Base-by-base conservation (phyloP, 352 stramenopile genomes). In the Phytopythium ostracodes region DNA sequence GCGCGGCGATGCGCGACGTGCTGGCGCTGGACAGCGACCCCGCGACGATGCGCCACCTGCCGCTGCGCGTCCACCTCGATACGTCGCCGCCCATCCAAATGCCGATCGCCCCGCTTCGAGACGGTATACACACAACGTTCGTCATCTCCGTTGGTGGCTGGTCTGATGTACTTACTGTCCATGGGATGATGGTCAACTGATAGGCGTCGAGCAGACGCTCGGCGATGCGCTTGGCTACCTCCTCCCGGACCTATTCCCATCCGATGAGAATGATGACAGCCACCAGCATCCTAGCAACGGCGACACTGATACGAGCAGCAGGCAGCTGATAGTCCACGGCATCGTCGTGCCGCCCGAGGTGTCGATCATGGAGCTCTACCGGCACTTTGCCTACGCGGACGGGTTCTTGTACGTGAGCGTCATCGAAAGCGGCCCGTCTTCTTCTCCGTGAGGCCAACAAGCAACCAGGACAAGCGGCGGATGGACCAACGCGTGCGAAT, bases 321-420 rank as follows among this genome's bases (percentile, higher is more conserved):
- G 71, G 47, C 36, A 67, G n/a, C 47, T 88, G 14, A 56, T 89
- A 20, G 65, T 89, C 22, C 86, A 94, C 50, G 86, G 84, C 51
- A 68, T 93, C 54, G 18, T 29, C 14, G 68, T 92, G 11, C 83
- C 77, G 2, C 25, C 58, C 2, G 62, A 73, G 10, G 70, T 91
- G 25, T 78, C 84, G 22, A 73, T 94, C 24, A 60, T 85, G 24
- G 70, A 75, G 40, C 60, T 94, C 5, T 91, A 93, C 53, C 73
- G 73, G 14, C 64, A 65, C 46, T 91, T 93, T 61, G 71, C 65
- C 4, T 93, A 93, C 62, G 75, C 81, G 0, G 86, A 94, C 60
- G 82, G 84, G 38, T 94, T 93, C 54, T 68, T 94, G 49, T 89
- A 94, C 59, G 60, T 92, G 20, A 74, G 65, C 10, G 67, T 84